phyloP scores from a whole-genome alignment of 768 basidiomycete genomes.

The Stropharia rugosoannulata region DNA sequence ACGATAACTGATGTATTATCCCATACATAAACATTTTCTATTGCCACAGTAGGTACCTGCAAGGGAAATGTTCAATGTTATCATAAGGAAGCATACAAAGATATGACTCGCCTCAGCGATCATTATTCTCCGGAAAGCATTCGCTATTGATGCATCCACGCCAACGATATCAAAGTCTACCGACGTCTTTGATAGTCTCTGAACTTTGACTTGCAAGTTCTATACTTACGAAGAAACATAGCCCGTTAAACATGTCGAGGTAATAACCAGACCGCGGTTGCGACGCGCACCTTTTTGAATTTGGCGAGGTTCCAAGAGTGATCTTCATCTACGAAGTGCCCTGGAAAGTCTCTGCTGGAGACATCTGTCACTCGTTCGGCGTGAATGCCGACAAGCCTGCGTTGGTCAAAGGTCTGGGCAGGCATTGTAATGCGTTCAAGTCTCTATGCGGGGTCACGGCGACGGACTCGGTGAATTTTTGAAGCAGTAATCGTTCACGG shows the following conservation, averaged over 20 bases:
- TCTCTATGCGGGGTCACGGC: background rate
- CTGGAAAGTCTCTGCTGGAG: conserved; percentile 89
- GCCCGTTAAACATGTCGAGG: background rate
- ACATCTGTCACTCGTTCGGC: conserved; percentile 77
- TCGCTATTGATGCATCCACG: conserved; percentile 94
- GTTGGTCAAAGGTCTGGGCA: conserved; percentile 21
- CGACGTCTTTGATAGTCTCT: conserved; percentile 76
- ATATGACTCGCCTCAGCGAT: conserved; percentile 78
- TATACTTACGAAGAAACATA: conserved; percentile 38
- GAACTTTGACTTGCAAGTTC: conserved; percentile 73
- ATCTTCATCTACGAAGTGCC: conserved; percentile 83
- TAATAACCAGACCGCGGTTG: background rate
- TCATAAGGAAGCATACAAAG: background rate
- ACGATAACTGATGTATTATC: conserved; percentile 93
- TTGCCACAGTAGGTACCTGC: conserved; percentile 88
- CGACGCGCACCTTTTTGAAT: conserved; percentile 69
- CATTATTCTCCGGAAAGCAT: conserved; percentile 89
- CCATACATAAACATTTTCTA: conserved; percentile 91
- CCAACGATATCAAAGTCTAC: conserved; percentile 96
- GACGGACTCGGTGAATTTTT: conserved; percentile 41
- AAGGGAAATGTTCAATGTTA: conserved; percentile 1
- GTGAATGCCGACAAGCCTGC: conserved; percentile 64
- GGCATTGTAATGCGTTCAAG: conserved; percentile 12
- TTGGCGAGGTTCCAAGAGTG: conserved; percentile 76
- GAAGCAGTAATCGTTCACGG: conserved; percentile 53